Conservation (phyloP, 441 rosid genomes). For the Theobroma grandiflorum region DNA sequence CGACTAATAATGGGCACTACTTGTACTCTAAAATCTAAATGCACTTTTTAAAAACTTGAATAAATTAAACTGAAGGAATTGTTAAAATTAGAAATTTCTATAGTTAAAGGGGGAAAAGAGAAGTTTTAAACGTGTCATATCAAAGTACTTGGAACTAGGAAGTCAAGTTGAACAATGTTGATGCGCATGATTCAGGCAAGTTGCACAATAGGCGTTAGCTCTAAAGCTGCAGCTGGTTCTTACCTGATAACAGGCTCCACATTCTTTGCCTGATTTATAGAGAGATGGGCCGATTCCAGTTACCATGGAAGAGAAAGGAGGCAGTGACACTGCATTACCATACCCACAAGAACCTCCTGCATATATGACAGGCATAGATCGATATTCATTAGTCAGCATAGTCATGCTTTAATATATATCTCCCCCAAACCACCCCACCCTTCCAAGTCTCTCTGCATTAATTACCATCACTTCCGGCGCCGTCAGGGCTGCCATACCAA, state of each 20-base stretch:
- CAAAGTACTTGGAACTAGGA: not conserved
- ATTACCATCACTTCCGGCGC: constrained; percentile 61
- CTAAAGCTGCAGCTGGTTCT: not conserved
- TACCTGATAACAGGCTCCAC: constrained; percentile 63
- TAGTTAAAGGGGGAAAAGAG: not conserved
- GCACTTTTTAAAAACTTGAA: not conserved
- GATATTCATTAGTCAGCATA: not conserved
- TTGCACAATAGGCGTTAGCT: not conserved
- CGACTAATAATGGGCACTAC: not conserved
- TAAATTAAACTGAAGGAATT: not conserved
- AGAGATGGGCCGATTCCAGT: constrained; percentile 53
- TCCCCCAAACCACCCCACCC: not conserved
- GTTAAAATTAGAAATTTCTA: too few relatives aligned
- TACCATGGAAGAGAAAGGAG: constrained; percentile 54
- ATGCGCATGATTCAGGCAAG: not conserved
- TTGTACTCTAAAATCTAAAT: too few relatives aligned
- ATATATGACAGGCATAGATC: not conserved
- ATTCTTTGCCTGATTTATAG: constrained; percentile 53
- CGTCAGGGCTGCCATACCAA: constrained; percentile 61
- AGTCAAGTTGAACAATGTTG: not conserved
- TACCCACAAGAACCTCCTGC: constrained; percentile 69
- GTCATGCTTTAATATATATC: not conserved
- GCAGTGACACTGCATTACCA: constrained; percentile 42
- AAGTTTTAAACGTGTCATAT: not conserved
- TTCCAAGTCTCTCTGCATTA: constrained; percentile 1